Conservation (phyloP, 192 early-diverging fungal species). For the Spizellomyces sp. region DNA sequence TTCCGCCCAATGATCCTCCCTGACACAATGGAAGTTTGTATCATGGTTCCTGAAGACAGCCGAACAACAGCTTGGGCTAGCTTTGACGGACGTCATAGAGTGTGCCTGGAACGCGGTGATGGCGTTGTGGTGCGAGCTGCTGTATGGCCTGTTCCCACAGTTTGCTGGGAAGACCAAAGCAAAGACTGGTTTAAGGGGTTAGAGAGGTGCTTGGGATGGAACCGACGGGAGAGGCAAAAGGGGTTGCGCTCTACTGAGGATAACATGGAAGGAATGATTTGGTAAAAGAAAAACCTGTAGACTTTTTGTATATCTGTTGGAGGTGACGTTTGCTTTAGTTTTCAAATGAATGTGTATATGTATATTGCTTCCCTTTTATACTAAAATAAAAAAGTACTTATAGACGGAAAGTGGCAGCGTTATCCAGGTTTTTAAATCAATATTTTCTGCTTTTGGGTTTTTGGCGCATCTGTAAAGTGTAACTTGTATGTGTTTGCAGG, state of each 20-base stretch:
- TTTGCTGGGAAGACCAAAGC: slow-evolving; percentile 68
- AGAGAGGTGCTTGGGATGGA: slow-evolving; percentile 90
- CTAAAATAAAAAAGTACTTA: too few species aligned
- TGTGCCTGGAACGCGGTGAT: slow-evolving; percentile 86
- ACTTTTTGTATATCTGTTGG: too few species aligned
- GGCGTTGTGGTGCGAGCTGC: slow-evolving; percentile 85
- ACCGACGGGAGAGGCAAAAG: slow-evolving; percentile 88
- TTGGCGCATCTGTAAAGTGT: too few species aligned
- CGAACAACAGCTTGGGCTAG: slow-evolving; percentile 86
- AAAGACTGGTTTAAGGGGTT: slow-evolving; percentile 91
- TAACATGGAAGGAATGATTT: slow-evolving; percentile 1
- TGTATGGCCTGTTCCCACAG: slow-evolving; percentile 89
- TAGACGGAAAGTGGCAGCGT: too few species aligned
- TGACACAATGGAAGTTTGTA: slow-evolving; percentile 86
- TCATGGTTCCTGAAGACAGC: slow-evolving; percentile 79
- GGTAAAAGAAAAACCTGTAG: neutral
- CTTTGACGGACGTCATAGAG: slow-evolving; percentile 90
- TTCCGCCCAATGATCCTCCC: slow-evolving; percentile 97
- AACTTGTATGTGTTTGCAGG: too few species aligned
- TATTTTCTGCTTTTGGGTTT: too few species aligned
- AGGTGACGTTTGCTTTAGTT: too few species aligned
- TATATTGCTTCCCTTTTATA: too few species aligned
- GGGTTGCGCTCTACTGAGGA: slow-evolving; percentile 46
- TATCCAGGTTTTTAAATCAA: too few species aligned
- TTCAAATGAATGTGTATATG: too few species aligned